Base-by-base conservation (phyloP, 805 yeast genomes). In the Naumovozyma castellii region DNA sequence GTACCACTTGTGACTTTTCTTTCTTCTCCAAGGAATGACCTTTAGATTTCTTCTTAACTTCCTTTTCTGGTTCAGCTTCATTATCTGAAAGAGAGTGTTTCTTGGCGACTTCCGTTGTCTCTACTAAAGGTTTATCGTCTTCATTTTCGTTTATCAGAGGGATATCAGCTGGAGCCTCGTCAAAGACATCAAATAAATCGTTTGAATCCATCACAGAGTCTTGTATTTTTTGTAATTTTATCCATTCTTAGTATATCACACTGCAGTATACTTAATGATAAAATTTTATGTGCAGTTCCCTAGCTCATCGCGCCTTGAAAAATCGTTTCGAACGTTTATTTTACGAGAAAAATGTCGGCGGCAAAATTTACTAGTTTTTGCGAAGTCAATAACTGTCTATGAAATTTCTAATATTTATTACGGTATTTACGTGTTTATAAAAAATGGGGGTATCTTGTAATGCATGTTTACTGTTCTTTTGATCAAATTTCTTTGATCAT, bases 1-100 rank as follows among this genome's bases (percentile, higher is more conserved):
- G 87, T 27, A 71, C 70, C 14, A 75, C 71, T 6, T 68, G 72
- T 13, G 68, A 65, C 43, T 69, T 71, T 40, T 64, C 62, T 48
- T 68, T 62, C 42, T 66, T 63, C 18, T 59, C 66, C 17, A 61
- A 49, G 37, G 58, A 56, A 36, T 54, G 50, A 28, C 49, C 50
- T 48, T 61, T 60, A 13, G 47, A 27, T 55, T 53, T 52, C 25
- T 48, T 48, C 34, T 44, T 38, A 16, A 39, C 10, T 28, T 40
- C 37, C 19, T 44, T 33, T 27, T 14, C 28, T n/a, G 35, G 47
- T 6, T 28, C 30, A 6, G 19, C 18, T 28, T 46, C 49, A 16
- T 46, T 47, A 28, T 46, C 56, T 3, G 49, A 43, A 4, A 47
- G 34, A 14, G 41, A 44, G 39, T 42, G 51, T 34, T 50, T 57